Evolutionary conservation across 495 filamentous ascomycete species (phyloP), one percentile per base, ranked within the genome.

Genomic region (Cudoniella acicularis): DNA sequence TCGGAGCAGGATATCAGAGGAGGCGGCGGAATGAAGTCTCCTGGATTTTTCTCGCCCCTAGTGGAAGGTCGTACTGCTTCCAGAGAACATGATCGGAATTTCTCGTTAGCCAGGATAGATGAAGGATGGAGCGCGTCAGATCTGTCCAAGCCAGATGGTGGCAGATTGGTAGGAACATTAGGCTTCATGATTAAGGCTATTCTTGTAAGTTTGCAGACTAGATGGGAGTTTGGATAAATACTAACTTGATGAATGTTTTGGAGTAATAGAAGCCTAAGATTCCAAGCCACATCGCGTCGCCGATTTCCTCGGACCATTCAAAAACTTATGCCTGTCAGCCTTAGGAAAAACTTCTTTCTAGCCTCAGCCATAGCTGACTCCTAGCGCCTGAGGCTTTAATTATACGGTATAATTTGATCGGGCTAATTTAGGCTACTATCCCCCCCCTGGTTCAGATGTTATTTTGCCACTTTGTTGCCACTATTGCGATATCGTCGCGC

Each of bases 1-100:
- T 45, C 22, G 8, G 60, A 63, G 57, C 20, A 45, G 3, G 60
- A 63, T 6, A 66, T 63, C n/a, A 63, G 45, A 1, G 64, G 64
- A 24, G 63, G 59, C 1, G 63, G 63, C 1, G 63, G 63, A 18
- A 57, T 23, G n/a, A 57, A 26, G 6, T 46, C 54, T 48, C 6
- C 41, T 57, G 41, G 41, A 22, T 49, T 21, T 13, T 10, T 36
- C 23, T 49, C 54, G 21, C 49, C 42, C 41, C 22, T 46, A 21
- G 40, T 27, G 16, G 20, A 26, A 22, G 54, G 20, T 46, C 21
- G 54, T 49, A 57, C 40, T 24, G 40, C 40, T 48, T 48, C 21
- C 36, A 57, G 54, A 57, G 18, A 57, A 46, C 16, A 48, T 26
- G 54, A 46, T 30, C 54, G 54, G 16, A 46, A 46, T 46, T 57